Base-by-base conservation (phyloP, 202 grass and related monocot genomes). In the Panicum hallii region DNA sequence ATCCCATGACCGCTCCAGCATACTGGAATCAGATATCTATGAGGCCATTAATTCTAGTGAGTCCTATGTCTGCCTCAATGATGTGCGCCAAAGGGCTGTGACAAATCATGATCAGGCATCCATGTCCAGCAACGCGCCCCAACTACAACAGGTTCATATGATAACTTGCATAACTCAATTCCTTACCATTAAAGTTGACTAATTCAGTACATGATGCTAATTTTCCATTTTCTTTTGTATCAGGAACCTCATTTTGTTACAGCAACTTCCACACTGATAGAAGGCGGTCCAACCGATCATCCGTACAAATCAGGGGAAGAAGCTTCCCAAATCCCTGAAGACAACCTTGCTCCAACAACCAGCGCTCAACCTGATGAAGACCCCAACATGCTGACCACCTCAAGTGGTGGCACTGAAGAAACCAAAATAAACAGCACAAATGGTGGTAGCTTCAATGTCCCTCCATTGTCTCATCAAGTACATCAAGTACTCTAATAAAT, bases 21-120 rank as follows among this genome's bases (percentile, higher is more conserved):
- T 70, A 70, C 67, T 70, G 6, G 67, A 47, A 46, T 70, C 67
- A 8, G 67, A 70, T 70, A 70, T 70, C 20, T 46, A 1, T 46
- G 67, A 46, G 42, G 67, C 67, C 20, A 26, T 47, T 47, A 70
- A 26, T 47, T 26, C 42, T 46, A 2, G 2, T 7, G 44, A 15
- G 42, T 45, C 67, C 6, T 26, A 26, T 70, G 22, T 15, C n/a
- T 70, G 26, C 42, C 67, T 70, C 5, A 46, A 23, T 46, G 42
- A 45, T 70, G 67, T 26, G 46, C 42, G 23, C 11, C 42, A 4
- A 26, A 70, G 42, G 42, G 2, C 7, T 7, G n/a, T 5, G 42
- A 7, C 5, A 14, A 14, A 70, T 26, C n/a, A 13, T 70, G n/a
- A 46, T 70, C 42, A 47, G 11, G 11, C 12, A 1, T 26, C 41